Evolutionary conservation across 1,139 yeast genomes (phyloP).

Genomic region (Torulaspora globosa): DNA sequence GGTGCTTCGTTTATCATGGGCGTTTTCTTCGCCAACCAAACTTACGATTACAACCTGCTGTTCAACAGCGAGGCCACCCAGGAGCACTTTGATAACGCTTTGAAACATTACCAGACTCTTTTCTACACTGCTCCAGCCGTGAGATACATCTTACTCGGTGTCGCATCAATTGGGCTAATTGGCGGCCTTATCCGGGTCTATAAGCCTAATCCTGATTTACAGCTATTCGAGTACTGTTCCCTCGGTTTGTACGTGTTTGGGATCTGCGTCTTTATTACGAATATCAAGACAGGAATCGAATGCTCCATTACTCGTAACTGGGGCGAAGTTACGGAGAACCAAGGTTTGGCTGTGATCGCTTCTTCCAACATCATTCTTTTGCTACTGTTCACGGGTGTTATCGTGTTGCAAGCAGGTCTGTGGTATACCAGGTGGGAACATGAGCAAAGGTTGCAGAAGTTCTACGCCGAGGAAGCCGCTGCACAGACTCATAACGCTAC

Average conservation of each 20-base stretch:
- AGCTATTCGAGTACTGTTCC: conserved; percentile 85
- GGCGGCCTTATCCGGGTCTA: conserved; percentile 77
- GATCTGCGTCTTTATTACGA: conserved; percentile 76
- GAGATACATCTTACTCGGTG: conserved; percentile 48
- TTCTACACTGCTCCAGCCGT: conserved; percentile 47
- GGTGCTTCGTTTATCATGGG: conserved; percentile 76
- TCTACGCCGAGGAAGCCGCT: conserved; percentile 44
- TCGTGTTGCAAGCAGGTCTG: conserved; percentile 81
- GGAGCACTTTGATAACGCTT: conserved; percentile 55
- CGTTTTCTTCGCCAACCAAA: conserved; percentile 68
- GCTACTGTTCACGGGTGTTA: conserved; percentile 67
- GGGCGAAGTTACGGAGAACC: conserved; percentile 87
- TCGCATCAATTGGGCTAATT: conserved; percentile 53
- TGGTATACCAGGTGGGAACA: conserved; percentile 85
- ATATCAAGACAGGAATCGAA: conserved; percentile 74
- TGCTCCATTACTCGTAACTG: conserved; percentile 69
- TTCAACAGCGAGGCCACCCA: conserved; percentile 55
- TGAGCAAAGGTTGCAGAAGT: conserved; percentile 50
- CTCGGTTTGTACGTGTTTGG: conserved; percentile 67
- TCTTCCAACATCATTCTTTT: conserved; percentile 81
- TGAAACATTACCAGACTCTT: conserved; percentile 72
- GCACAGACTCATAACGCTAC: conserved; percentile 10
- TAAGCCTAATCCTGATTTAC: conserved; percentile 78
- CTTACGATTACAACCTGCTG: conserved; percentile 76
- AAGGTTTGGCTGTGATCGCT: conserved; percentile 88